A percentile compares a stretch with the other conserved stretches of the same genome.
phyloP scores from a whole-genome alignment of 768 basidiomycete genomes.

The Macrolepiota albuminosa region DNA sequence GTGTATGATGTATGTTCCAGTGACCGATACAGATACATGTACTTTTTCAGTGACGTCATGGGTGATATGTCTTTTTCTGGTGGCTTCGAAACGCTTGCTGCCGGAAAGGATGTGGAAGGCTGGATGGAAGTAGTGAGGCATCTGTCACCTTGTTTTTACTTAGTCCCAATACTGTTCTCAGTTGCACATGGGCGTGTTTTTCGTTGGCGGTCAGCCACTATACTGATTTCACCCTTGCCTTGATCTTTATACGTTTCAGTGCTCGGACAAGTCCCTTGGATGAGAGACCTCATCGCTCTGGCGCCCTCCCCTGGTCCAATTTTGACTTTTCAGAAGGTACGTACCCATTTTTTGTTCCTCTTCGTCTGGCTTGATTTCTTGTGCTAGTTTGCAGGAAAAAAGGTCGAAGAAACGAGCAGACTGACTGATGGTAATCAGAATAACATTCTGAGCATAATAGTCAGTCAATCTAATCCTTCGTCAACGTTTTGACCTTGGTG shows the following conservation, averaged over 20 bases:
- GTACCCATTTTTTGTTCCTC: background rate
- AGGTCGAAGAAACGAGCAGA: conserved; percentile 11
- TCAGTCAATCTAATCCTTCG: conserved; percentile 1
- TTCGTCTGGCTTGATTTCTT: background rate
- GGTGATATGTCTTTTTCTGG: conserved; percentile 24
- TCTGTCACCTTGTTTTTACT: background rate
- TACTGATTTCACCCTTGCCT: background rate
- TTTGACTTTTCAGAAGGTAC: conserved; percentile 15
- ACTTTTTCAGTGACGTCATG: conserved; percentile 17
- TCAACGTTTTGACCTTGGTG: background rate
- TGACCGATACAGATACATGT: background rate
- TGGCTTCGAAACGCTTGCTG: conserved; percentile 20
- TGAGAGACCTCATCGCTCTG: conserved; percentile 14
- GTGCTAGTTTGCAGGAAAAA: conserved; percentile 14
- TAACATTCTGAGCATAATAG: conserved; percentile 19
- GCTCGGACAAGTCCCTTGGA: conserved; percentile 21
- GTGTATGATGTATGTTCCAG: conserved; percentile 4
- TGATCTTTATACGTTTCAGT: conserved; percentile 6
- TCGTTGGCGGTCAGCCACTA: conserved; percentile 13
- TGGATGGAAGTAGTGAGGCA: conserved; percentile 20
- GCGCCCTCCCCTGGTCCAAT: conserved; percentile 17
- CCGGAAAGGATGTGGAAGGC: conserved; percentile 19
- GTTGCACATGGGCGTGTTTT: conserved; percentile 17
- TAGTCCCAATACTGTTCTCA: background rate
- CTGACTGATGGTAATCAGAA: conserved; percentile 6